Percentiles rank a stretch among this genome's conserved stretches.
Conservation (phyloP, 2,329 filamentous ascomycete species). For the Dactylellina drechsleri region DNA sequence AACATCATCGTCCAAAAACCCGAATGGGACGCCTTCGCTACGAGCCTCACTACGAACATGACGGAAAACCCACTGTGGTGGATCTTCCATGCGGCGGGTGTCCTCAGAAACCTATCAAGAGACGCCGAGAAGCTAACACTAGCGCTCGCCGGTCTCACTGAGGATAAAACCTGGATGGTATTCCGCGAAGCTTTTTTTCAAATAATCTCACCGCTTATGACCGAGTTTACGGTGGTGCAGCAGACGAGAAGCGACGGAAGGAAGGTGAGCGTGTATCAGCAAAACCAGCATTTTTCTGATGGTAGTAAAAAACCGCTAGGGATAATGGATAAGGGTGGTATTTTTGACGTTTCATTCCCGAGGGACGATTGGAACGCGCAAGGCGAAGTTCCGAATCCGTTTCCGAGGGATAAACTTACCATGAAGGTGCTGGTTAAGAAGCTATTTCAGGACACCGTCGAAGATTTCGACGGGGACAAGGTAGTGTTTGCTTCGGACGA, state of each 20-base stretch:
- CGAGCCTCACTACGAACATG: slow-evolving; percentile 23
- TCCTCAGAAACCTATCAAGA: slow-evolving; percentile 15
- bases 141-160: background rate
- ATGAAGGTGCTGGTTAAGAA: slow-evolving; percentile 26
- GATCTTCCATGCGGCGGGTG: slow-evolving; percentile 10
- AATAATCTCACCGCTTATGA: slow-evolving; percentile 35
- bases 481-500: slow-evolving; percentile 17
- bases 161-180: background rate
- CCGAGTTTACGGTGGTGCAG: slow-evolving; percentile 6
- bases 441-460: slow-evolving; percentile 22
- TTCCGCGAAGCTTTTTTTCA: slow-evolving; percentile 22
- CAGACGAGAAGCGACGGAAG: background rate
- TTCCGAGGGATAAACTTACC: slow-evolving; percentile 22
- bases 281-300: background rate
- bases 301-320: background rate
- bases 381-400: slow-evolving; percentile 14
- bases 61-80: slow-evolving; percentile 40
- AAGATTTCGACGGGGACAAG: slow-evolving; percentile 15
- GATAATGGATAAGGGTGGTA: slow-evolving; percentile 27
- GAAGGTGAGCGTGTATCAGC: background rate
- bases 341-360: slow-evolving; percentile 26
- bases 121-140: slow-evolving; percentile 12
- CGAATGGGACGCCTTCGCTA: slow-evolving; percentile 26
- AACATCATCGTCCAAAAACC: slow-evolving; percentile 18
- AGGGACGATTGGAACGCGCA: slow-evolving; percentile 16